Conservation (phyloP, 352 stramenopile species). For the Phytophthora pseudosyringae region DNA sequence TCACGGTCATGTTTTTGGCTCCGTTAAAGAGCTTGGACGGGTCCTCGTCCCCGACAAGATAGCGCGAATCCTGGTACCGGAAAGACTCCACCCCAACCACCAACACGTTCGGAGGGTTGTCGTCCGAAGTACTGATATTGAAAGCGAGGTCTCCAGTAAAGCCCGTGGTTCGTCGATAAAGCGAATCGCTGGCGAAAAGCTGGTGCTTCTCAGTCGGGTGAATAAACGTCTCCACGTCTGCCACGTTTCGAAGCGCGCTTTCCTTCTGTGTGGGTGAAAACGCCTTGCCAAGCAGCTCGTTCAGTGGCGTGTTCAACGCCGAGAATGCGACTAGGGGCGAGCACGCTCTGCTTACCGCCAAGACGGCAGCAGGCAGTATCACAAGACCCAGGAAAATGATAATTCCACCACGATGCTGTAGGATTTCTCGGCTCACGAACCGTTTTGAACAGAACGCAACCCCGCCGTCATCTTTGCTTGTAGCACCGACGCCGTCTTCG, state of each 20-base stretch:
- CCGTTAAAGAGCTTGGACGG: neutral
- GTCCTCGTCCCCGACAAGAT: neutral
- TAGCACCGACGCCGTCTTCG: no score
- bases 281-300: neutral
- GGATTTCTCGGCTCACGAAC: no score
- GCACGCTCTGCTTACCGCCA: no score
- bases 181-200: neutral
- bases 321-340: no score
- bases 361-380: no score
- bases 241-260: neutral
- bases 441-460: no score
- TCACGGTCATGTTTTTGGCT: neutral
- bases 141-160: neutral
- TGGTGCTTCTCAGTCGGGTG: neutral
- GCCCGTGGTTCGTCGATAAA: neutral
- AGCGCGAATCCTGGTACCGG: neutral
- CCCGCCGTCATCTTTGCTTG: no score
- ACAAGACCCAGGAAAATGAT: no score
- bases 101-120: conserved; percentile 1
- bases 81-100: neutral
- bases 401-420: no score
- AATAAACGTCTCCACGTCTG: neutral
- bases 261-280: neutral
- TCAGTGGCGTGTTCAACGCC: neutral
- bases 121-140: neutral